Evolutionary conservation across 371 early-diverging fungal genomes (phyloP).

Genomic region (Mucor mucedo): DNA sequence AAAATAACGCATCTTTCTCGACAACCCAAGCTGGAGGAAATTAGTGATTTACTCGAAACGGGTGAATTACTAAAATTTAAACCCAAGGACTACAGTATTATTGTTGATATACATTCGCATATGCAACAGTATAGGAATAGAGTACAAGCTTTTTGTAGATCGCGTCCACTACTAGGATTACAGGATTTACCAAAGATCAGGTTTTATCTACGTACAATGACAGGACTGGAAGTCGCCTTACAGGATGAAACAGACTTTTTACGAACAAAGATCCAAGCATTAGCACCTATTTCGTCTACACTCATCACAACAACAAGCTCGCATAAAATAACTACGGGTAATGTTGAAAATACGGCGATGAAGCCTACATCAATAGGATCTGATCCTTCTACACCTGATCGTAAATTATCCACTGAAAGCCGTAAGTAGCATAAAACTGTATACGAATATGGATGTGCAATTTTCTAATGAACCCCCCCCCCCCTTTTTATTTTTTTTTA

Average conservation of each 20-base stretch:
- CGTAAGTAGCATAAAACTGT: neutral
- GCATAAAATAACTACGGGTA: neutral
- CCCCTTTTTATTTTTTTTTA: neutral
- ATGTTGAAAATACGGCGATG: neutral
- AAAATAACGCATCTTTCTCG: slow-evolving; percentile 24
- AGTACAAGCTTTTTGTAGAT: slow-evolving; percentile 49
- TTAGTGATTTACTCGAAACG: slow-evolving; percentile 45
- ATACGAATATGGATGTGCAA: too few relatives aligned
- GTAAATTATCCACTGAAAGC: neutral
- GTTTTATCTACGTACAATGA: slow-evolving; percentile 56
- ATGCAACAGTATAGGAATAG: slow-evolving; percentile 38
- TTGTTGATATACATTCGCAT: slow-evolving; percentile 54
- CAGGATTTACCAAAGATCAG: slow-evolving; percentile 48
- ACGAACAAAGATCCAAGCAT: slow-evolving; percentile 46
- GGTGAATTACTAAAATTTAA: slow-evolving; percentile 58
- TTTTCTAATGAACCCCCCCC: neutral
- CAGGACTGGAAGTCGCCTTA: slow-evolving; percentile 62
- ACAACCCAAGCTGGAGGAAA: slow-evolving; percentile 52
- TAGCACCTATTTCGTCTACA: slow-evolving; percentile 25
- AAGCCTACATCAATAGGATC: neutral
- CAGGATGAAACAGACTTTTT: slow-evolving; percentile 51
- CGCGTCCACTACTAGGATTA: slow-evolving; percentile 36
- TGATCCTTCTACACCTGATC: neutral
- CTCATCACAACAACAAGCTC: neutral
- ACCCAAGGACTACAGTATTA: slow-evolving; percentile 56